Percentiles rank a stretch among this genome's conserved stretches.
These are phyloP conservation scores for Moesziomyces parantarcticus DNA, from an alignment of 1,284 basidiomycete species.

Conservation along the genomic window DNA sequence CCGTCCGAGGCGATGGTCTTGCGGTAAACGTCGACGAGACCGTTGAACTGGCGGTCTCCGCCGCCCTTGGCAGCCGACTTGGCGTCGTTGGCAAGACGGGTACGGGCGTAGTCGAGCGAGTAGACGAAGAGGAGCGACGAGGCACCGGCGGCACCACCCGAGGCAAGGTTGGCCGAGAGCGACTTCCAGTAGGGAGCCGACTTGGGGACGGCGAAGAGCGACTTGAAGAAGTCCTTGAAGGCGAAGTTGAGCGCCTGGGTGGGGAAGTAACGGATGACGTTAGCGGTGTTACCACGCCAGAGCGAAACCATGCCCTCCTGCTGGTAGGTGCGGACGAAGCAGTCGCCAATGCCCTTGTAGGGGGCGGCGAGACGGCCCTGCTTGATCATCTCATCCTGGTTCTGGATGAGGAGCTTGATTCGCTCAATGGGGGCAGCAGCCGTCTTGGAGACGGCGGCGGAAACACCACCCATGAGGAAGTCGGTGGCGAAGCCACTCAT, in stretches of 20 bases:
- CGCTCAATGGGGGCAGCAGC: slow-evolving; percentile 68
- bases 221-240: slow-evolving; percentile 69
- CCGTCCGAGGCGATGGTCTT: slow-evolving; percentile 68
- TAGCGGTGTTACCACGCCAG: slow-evolving; percentile 68
- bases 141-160: slow-evolving; percentile 68
- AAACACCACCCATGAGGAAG: slow-evolving; percentile 68
- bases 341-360: slow-evolving; percentile 68
- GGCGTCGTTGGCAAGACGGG: slow-evolving; percentile 68
- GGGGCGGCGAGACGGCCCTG: slow-evolving; percentile 67
- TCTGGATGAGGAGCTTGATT: slow-evolving; percentile 68
- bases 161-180: slow-evolving; percentile 67
- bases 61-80: slow-evolving; percentile 67
- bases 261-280: slow-evolving; percentile 68
- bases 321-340: slow-evolving; percentile 68
- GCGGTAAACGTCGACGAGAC: slow-evolving; percentile 68
- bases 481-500: slow-evolving; percentile 62
- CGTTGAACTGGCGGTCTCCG: slow-evolving; percentile 68
- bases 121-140: slow-evolving; percentile 68
- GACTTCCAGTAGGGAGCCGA: slow-evolving; percentile 67
- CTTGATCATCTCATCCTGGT: slow-evolving; percentile 69
- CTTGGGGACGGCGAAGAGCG: slow-evolving; percentile 66
- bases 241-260: slow-evolving; percentile 68
- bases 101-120: slow-evolving; percentile 69
- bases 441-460: slow-evolving; percentile 68
- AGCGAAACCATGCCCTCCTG: slow-evolving; percentile 67